These are phyloP conservation scores for Croton laevigatus DNA, from an alignment of 441 rosid species.

Conservation along the genomic window DNA sequence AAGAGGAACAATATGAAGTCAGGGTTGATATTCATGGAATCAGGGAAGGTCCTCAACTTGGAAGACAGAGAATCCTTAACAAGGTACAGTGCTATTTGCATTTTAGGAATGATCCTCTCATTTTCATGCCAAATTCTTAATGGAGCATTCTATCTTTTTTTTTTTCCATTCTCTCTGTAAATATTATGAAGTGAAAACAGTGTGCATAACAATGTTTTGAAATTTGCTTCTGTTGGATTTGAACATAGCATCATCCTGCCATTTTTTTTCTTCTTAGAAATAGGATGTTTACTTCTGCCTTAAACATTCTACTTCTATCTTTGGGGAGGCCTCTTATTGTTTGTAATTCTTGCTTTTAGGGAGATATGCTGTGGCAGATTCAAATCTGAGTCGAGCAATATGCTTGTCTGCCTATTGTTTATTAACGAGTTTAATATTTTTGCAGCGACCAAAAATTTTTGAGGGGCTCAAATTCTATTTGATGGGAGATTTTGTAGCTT, in stretches of 20 bases:
- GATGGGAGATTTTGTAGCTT: slow-evolving; percentile 58
- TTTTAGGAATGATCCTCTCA: background rate
- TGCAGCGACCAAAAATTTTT: slow-evolving; percentile 75
- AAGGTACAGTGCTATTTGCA: slow-evolving; percentile 39
- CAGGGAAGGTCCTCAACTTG: slow-evolving; percentile 63
- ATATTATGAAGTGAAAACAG: background rate
- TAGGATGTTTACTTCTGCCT: background rate
- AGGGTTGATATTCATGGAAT: slow-evolving; percentile 64
- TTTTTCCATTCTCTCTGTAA: background rate
- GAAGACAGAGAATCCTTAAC: slow-evolving; percentile 65
- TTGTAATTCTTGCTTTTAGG: background rate
- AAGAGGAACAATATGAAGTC: slow-evolving; percentile 78
- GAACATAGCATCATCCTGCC: background rate
- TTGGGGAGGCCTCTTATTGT: background rate
- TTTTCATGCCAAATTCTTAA: background rate
- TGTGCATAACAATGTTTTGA: background rate
- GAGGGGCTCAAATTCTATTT: slow-evolving; percentile 53
- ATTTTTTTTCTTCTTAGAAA: background rate
- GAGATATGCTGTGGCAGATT: background rate
- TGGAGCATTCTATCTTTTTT: background rate
- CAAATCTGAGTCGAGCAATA: background rate
- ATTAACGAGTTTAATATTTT: slow-evolving; percentile 5
- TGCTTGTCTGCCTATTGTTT: background rate
- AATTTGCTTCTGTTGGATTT: background rate
- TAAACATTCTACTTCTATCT: background rate